phyloP scores from a whole-genome alignment of 2,329 filamentous ascomycete genomes.

The Gliomastix tumulicola region DNA sequence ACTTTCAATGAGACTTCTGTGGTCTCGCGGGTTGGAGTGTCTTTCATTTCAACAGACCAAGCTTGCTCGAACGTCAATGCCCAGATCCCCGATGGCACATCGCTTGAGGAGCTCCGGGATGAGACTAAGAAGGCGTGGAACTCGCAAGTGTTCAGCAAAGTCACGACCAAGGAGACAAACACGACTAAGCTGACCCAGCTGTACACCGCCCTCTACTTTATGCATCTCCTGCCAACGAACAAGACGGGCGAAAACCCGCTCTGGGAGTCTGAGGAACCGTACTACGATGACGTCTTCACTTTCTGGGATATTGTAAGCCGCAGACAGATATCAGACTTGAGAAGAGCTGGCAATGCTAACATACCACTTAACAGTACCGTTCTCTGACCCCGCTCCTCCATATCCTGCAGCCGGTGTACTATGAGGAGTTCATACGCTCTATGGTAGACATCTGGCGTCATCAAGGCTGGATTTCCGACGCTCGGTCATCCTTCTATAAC shows the following conservation, averaged over 20 bases:
- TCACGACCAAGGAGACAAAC: slow-evolving; percentile 46
- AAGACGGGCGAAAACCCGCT: slow-evolving; percentile 64
- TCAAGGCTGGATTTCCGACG: slow-evolving; percentile 59
- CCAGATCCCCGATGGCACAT: slow-evolving; percentile 43
- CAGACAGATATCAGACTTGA: no score
- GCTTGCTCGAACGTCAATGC: slow-evolving; percentile 51
- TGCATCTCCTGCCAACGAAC: slow-evolving; percentile 63
- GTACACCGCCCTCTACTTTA: slow-evolving; percentile 64
- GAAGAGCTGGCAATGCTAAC: background rate
- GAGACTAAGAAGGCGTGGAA: slow-evolving; percentile 52
- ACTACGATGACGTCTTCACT: slow-evolving; percentile 67
- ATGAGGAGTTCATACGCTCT: slow-evolving; percentile 60
- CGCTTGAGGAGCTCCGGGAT: slow-evolving; percentile 34
- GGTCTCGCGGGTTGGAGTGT: slow-evolving; percentile 57
- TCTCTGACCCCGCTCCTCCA: slow-evolving; percentile 60
- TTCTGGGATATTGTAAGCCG: slow-evolving; percentile 46
- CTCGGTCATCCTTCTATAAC: slow-evolving; percentile 61
- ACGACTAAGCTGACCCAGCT: slow-evolving; percentile 47
- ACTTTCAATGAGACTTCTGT: slow-evolving; percentile 40
- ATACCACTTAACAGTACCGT: slow-evolving; percentile 37
- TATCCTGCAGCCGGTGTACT: slow-evolving; percentile 53
- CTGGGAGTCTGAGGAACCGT: slow-evolving; percentile 59
- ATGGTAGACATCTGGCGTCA: slow-evolving; percentile 62
- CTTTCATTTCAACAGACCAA: slow-evolving; percentile 55
- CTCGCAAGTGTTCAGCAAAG: slow-evolving; percentile 52